Conservation (phyloP, 192 early-diverging fungal genomes). For the Backusella parvicylindrica region DNA sequence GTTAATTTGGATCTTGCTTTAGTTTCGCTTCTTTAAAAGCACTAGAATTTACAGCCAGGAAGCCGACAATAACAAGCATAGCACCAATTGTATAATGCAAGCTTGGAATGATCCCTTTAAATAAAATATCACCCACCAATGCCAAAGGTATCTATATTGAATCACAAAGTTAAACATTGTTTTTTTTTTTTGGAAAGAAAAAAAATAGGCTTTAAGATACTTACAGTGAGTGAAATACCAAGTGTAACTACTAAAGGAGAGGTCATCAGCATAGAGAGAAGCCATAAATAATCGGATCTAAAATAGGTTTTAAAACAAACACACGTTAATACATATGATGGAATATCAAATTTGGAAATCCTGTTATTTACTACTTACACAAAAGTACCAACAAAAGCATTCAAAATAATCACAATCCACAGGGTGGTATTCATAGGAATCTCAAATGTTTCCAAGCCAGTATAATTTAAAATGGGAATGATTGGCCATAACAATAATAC, state of each 20-base stretch:
- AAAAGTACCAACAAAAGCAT: slow-evolving; percentile 77
- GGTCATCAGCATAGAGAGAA: slow-evolving; percentile 74
- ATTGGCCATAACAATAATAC: slow-evolving; percentile 64
- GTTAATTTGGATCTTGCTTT: neutral
- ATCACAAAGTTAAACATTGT: neutral
- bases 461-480: slow-evolving; percentile 54
- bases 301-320: neutral
- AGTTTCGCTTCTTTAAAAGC: slow-evolving; percentile 40
- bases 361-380: slow-evolving; percentile 40
- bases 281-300: slow-evolving; percentile 76
- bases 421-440: slow-evolving; percentile 50
- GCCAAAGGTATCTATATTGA: slow-evolving; percentile 53
- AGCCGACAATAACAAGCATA: slow-evolving; percentile 60
- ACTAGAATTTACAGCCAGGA: slow-evolving; percentile 58
- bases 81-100: slow-evolving; percentile 61
- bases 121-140: slow-evolving; percentile 64
- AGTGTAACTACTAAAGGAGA: slow-evolving; percentile 79
- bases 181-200: neutral
- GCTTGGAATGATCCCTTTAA: slow-evolving; percentile 53
- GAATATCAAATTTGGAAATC: neutral
- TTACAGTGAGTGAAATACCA: slow-evolving; percentile 69
- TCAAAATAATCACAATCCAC: slow-evolving; percentile 63
- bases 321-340: neutral
- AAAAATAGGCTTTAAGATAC: neutral
- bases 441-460: slow-evolving; percentile 62